Evolutionary conservation across 2,329 filamentous ascomycete species (phyloP), one percentile per base, ranked within the genome.

Genomic region (Cercospora zeae-maydis): DNA sequence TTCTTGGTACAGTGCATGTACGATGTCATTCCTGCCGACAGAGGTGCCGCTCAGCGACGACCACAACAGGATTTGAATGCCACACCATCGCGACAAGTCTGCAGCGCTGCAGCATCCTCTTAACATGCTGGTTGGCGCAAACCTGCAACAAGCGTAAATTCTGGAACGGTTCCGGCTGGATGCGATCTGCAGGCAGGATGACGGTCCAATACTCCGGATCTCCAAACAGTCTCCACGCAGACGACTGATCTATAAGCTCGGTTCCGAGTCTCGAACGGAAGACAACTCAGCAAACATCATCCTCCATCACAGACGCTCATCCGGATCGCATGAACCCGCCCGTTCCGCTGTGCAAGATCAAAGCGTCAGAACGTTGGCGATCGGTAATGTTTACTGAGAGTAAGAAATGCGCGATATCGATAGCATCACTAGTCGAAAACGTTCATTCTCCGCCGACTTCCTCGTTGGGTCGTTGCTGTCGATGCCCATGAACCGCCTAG

Each of bases 191-290:
- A 21, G 56, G 30, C n/a, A 45, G 56, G 42, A 58, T 49, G 1
- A 6, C 30, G 30, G 16, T 24, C 56, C 56, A 59, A 51, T 30
- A 49, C 30, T 36, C 39, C 56, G 56, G 56, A 33, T 59, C 42
- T 58, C 55, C 55, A 58, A 45, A 27, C 19, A 13, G 8, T 31
- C 27, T 45, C 54, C 55, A 47, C 39, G 39, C 37, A 58, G 19
- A 31, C 16, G 24, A 34, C 24, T 45, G 49, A 5, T 58, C 24
- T 58, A 27, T 58, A 13, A 59, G 24, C 42, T 51, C 56, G 56
- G 56, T 59, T 16, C 56, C 56, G 56, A 59, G 56, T 37, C 27
- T 59, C 56, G 30, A 42, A 49, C 24, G 19, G 56, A 45, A 21
- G 21, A 33, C 34, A 58, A 30, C 14, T 47, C 36, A 58, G 31